Evolutionary conservation across 495 filamentous ascomycete genomes (phyloP).

Genomic region (Talaromyces trachyspermus): DNA sequence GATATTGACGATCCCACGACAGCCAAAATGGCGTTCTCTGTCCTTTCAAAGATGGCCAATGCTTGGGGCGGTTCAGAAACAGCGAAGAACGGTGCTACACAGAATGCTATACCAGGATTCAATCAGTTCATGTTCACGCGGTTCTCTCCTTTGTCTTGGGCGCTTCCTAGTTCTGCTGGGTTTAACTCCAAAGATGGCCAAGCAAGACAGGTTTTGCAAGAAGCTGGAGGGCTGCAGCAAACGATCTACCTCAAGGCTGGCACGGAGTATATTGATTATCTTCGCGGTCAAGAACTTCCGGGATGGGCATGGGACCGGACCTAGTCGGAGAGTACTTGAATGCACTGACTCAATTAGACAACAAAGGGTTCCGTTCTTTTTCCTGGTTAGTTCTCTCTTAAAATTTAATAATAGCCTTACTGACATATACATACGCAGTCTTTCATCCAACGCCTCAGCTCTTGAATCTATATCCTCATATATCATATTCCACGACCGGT

Average conservation of each 20-base stretch:
- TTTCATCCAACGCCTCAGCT: constrained; percentile 44
- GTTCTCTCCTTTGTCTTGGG: constrained; percentile 88
- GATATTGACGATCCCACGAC: constrained; percentile 68
- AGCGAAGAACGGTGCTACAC: constrained; percentile 39
- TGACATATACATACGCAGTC: constrained; percentile 21
- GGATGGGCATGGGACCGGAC: constrained; percentile 46
- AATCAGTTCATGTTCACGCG: constrained; percentile 78
- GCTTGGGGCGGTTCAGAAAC: constrained; percentile 83
- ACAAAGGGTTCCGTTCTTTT: constrained; percentile 49
- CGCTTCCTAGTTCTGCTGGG: constrained; percentile 61
- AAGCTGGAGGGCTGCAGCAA: constrained; percentile 78
- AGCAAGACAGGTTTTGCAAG: constrained; percentile 71
- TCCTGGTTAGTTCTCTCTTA: constrained; percentile 31
- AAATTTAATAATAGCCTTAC: constrained; percentile 3
- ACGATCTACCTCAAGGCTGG: constrained; percentile 84
- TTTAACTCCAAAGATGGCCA: constrained; percentile 84
- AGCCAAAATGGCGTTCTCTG: constrained; percentile 75
- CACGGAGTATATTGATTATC: constrained; percentile 46
- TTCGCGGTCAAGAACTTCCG: constrained; percentile 46
- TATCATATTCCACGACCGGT: too few relatives aligned
- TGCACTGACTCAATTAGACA: constrained; percentile 41
- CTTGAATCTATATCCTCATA: too few relatives aligned
- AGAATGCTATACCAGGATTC: constrained; percentile 74
- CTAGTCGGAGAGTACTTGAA: constrained; percentile 49
- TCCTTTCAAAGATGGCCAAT: constrained; percentile 67